A percentile compares a stretch with the other conserved stretches of the same genome.
Conservation (phyloP, 1,139 yeast genomes). For the Geotrichum histeridarum region DNA sequence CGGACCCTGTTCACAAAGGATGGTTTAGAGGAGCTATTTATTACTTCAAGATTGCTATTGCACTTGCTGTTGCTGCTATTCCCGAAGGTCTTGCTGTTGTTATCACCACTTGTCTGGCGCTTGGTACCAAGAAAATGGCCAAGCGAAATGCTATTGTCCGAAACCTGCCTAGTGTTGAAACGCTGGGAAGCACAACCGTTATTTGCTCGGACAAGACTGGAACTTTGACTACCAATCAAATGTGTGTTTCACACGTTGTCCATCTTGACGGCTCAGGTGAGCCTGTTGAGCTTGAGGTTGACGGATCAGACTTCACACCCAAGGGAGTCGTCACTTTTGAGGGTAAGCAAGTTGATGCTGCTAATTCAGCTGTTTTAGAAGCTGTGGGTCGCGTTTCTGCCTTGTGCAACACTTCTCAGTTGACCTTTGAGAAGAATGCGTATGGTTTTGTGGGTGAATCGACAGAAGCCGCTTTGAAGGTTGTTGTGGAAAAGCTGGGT, state of each 20-base stretch:
- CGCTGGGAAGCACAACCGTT: constrained; percentile 41
- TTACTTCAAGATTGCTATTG: constrained; percentile 49
- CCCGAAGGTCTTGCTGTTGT: constrained; percentile 50
- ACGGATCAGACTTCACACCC: constrained; percentile 42
- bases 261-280: constrained; percentile 41
- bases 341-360: constrained; percentile 31
- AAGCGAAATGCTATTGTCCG: constrained; percentile 47
- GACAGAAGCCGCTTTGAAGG: constrained; percentile 37
- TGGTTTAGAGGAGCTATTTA: constrained; percentile 44
- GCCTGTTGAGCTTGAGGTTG: constrained; percentile 42
- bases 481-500: constrained; percentile 32
- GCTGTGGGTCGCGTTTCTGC: constrained; percentile 33
- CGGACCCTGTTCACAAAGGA: constrained; percentile 42
- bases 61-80: constrained; percentile 50
- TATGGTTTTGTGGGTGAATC: constrained; percentile 39
- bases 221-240: constrained; percentile 49
- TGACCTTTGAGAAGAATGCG: constrained; percentile 25
- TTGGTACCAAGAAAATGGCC: constrained; percentile 50
- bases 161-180: constrained; percentile 40
- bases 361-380: constrained; percentile 27
- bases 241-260: constrained; percentile 34
- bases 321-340: constrained; percentile 40
- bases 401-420: constrained; percentile 38
- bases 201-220: constrained; percentile 74
- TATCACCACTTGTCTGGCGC: constrained; percentile 48